These are phyloP conservation scores for Pleoardoris graminearum DNA, from an alignment of 2,329 filamentous ascomycete genomes.

Conservation along the genomic window DNA sequence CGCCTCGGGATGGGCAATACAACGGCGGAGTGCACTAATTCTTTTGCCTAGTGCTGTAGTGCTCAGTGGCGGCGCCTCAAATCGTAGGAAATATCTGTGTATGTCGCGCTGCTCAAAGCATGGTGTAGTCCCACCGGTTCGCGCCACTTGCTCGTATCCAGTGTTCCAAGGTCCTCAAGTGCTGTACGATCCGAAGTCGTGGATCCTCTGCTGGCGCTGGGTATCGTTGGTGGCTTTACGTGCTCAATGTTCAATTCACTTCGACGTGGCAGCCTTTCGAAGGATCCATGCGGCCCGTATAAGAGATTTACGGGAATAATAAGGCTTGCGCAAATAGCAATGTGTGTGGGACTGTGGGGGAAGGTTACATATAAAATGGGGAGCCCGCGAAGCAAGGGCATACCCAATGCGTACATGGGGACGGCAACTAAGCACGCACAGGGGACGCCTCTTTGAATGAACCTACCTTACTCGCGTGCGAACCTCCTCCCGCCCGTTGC, in stretches of 20 bases:
- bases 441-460: neutral
- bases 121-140: neutral
- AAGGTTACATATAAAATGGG: neutral
- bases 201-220: neutral
- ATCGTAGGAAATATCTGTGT: neutral
- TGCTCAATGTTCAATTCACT: neutral
- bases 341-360: neutral
- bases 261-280: neutral
- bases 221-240: neutral
- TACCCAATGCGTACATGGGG: neutral
- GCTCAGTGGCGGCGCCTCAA: neutral
- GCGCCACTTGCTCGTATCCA: neutral
- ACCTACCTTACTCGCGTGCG: neutral
- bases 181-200: neutral
- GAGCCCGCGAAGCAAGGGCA: neutral
- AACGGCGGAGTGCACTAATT: no score
- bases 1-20: no score
- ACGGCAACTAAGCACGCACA: slow-evolving; percentile 4
- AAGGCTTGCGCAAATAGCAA: neutral
- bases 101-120: slow-evolving; percentile 3
- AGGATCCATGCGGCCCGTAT: neutral
- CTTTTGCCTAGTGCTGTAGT: no score
- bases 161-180: neutral
- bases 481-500: no score
- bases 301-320: neutral